Conservation (phyloP, 148 eudicot genomes). For the Vaccinium myrtillus region DNA sequence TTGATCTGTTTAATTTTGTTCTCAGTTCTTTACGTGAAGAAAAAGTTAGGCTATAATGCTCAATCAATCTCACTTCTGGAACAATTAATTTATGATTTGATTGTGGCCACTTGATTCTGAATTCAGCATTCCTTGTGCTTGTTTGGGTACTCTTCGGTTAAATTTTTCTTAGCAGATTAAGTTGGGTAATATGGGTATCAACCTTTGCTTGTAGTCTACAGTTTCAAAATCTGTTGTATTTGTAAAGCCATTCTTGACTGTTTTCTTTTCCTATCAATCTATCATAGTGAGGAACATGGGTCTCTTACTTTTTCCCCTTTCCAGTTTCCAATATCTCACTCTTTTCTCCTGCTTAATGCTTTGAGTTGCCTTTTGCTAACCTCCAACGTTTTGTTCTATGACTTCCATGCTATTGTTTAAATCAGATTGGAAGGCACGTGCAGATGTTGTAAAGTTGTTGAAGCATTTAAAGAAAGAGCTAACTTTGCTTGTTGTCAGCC, state of each 20-base stretch:
- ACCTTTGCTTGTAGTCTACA: not conserved
- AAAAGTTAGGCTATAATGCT: not conserved
- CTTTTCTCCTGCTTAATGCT: not conserved
- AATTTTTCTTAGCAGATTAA: not conserved
- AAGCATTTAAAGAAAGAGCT: conserved; percentile 77
- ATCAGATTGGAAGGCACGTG: conserved; percentile 98
- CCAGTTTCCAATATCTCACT: not conserved
- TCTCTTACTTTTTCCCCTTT: not conserved
- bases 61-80: not conserved
- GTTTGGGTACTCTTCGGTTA: not conserved
- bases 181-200: not conserved
- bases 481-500: conserved; percentile 94
- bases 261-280: not conserved
- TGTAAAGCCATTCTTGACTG: not conserved
- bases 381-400: not conserved
- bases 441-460: conserved; percentile 85
- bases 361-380: not conserved
- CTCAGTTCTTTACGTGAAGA: not conserved
- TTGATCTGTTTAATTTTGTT: not conserved
- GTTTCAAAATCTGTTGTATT: not conserved
- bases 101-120: not conserved
- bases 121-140: not conserved
- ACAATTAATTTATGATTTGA: not conserved
- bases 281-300: not conserved
- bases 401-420: not conserved